Conservation (phyloP, 805 yeast genomes). For the Lachancea kluyveri region DNA sequence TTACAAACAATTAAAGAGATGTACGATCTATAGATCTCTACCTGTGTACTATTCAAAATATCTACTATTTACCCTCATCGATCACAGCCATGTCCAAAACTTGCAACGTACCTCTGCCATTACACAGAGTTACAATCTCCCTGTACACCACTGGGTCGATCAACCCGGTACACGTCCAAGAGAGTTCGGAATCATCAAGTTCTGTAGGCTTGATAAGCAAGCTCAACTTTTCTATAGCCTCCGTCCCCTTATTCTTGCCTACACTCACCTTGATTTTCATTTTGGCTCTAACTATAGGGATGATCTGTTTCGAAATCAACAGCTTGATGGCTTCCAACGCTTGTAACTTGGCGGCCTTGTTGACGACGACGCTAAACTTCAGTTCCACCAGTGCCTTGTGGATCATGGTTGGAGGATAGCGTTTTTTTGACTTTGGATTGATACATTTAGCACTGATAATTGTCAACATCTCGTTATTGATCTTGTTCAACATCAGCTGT, state of each 20-base stretch:
- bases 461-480: slow-evolving; percentile 75
- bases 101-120: slow-evolving; percentile 60
- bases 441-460: slow-evolving; percentile 85
- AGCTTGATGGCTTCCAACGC: slow-evolving; percentile 87
- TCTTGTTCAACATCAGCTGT: slow-evolving; percentile 62
- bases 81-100: slow-evolving; percentile 85
- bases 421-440: slow-evolving; percentile 80
- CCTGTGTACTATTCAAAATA: neutral
- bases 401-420: slow-evolving; percentile 93
- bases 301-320: slow-evolving; percentile 68
- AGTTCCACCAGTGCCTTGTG: slow-evolving; percentile 76
- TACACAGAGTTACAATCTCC: slow-evolving; percentile 56
- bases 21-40: slow-evolving; percentile 12
- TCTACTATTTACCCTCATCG: slow-evolving; percentile 35
- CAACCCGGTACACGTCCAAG: slow-evolving; percentile 54
- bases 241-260: slow-evolving; percentile 42
- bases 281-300: slow-evolving; percentile 90
- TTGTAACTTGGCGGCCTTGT: slow-evolving; percentile 74
- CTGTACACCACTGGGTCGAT: slow-evolving; percentile 85
- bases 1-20: slow-evolving; percentile 30
- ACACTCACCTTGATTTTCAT: slow-evolving; percentile 72
- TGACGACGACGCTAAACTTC: slow-evolving; percentile 71
- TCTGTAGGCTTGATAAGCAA: slow-evolving; percentile 39
- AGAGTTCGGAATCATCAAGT: slow-evolving; percentile 37
- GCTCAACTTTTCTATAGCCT: slow-evolving; percentile 37